Conservation (phyloP, 2,329 filamentous ascomycete genomes). For the Emergomyces pasteurianus region DNA sequence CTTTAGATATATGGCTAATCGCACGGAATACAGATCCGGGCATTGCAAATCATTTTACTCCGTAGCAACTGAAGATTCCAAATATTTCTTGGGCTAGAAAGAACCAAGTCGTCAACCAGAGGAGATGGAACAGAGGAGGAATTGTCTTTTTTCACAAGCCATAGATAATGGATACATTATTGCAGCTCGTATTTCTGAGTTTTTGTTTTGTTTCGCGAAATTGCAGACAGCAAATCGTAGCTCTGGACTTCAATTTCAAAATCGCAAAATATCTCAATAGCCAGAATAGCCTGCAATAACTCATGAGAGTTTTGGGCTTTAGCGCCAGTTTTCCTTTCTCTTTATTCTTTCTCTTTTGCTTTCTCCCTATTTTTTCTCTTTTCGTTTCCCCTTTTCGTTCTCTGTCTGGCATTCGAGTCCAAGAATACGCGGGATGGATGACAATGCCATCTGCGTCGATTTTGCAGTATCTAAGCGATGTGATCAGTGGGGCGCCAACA, state of each 20-base stretch:
- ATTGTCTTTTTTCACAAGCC: background rate
- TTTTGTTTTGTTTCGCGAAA: background rate
- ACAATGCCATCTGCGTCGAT: background rate
- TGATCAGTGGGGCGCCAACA: background rate
- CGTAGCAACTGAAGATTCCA: background rate
- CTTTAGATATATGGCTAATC: background rate
- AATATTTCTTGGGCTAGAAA: background rate
- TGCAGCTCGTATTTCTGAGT: background rate
- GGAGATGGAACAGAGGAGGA: background rate
- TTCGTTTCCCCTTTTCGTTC: background rate
- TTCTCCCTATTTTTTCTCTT: background rate
- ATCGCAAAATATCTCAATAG: background rate
- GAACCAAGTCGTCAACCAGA: background rate
- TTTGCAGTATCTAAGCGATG: background rate
- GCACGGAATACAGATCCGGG: background rate
- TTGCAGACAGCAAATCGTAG: background rate
- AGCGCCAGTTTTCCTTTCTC: background rate
- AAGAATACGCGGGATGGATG: no score
- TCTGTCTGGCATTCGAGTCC: no score
- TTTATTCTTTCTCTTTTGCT: background rate
- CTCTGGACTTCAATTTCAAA: background rate
- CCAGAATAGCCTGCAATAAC: background rate
- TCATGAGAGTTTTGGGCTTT: background rate
- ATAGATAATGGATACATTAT: background rate
- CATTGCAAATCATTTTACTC: background rate